phyloP scores from a whole-genome alignment of 208 protist species.

The Wallacemonas sp. region DNA sequence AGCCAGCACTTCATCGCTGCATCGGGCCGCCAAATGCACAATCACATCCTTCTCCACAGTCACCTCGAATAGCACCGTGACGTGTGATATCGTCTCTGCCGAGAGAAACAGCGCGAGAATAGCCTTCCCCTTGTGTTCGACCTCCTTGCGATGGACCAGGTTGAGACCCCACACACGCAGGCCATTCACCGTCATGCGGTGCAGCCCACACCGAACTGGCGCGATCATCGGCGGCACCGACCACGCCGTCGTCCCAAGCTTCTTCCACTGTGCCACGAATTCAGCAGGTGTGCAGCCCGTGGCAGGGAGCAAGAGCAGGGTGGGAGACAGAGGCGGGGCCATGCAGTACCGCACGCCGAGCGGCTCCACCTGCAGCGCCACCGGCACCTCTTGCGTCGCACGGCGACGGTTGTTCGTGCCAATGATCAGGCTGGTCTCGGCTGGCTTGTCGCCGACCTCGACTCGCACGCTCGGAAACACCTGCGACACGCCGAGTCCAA shows the following conservation, averaged over 20 bases:
- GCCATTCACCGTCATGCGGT: constrained; percentile 37
- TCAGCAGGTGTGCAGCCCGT: constrained; percentile 22
- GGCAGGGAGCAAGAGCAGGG: constrained; percentile 58
- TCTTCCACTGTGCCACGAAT: constrained; percentile 29
- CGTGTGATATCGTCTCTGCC: constrained; percentile 45
- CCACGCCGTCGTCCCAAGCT: constrained; percentile 41
- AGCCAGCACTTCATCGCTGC: constrained; percentile 33
- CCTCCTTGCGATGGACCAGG: constrained; percentile 44
- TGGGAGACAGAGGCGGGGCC: constrained; percentile 51
- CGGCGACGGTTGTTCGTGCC: constrained; percentile 45
- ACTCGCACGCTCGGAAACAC: constrained; percentile 42
- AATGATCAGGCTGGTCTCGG: constrained; percentile 26
- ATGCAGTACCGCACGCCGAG: constrained; percentile 60
- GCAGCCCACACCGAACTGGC: constrained; percentile 19
- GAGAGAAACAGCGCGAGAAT: constrained; percentile 39
- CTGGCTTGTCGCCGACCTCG: constrained; percentile 32
- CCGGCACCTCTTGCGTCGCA: constrained; percentile 39
- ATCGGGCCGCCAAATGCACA: constrained; percentile 35
- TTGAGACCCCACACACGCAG: constrained; percentile 55
- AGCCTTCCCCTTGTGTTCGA: not conserved
- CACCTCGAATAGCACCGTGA: constrained; percentile 41
- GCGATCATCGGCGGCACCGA: constrained; percentile 30
- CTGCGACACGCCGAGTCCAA: constrained; percentile 61
- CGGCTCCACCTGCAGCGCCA: constrained; percentile 51
- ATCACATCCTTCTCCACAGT: constrained; percentile 29